Conservation (phyloP, 2,329 filamentous ascomycete genomes). For the Calonectria hongkongensis region DNA sequence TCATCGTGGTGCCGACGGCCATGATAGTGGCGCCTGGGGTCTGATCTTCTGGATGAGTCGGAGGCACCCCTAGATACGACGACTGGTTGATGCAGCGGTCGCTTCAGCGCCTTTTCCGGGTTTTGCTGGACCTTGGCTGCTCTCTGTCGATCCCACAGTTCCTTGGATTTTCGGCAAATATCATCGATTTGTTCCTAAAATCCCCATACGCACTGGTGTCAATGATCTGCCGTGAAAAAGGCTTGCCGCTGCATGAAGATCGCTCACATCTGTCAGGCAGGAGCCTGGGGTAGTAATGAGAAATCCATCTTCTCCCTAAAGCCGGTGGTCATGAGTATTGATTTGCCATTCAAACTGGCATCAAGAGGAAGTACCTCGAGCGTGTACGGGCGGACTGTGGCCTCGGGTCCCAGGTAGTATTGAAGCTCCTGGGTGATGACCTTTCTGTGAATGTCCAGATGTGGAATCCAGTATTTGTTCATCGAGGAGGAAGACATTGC, state of each 20-base stretch:
- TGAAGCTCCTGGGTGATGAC: constrained; percentile 76
- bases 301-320: constrained; percentile 76
- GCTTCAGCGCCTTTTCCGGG: constrained; percentile 71
- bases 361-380: constrained; percentile 67
- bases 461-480: constrained; percentile 78
- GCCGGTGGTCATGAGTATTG: constrained; percentile 48
- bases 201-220: constrained; percentile 20
- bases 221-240: constrained; percentile 45
- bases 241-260: constrained; percentile 18
- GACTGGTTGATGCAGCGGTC: constrained; percentile 74
- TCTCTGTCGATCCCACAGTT: constrained; percentile 74
- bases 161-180: constrained; percentile 75
- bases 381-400: constrained; percentile 74
- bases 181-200: constrained; percentile 77
- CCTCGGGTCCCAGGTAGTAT: constrained; percentile 74
- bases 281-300: constrained; percentile 75
- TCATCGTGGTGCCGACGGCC: constrained; percentile 53
- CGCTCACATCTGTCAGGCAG: constrained; percentile 75
- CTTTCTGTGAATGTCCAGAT: constrained; percentile 76
- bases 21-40: constrained; percentile 54
- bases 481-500: constrained; percentile 59
- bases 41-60: constrained; percentile 48
- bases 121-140: constrained; percentile 68
- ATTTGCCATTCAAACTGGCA: constrained; percentile 35
- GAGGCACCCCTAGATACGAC: constrained; percentile 62